Conservation (phyloP, 2,329 filamentous ascomycete genomes). For the Exophiala sp. region DNA sequence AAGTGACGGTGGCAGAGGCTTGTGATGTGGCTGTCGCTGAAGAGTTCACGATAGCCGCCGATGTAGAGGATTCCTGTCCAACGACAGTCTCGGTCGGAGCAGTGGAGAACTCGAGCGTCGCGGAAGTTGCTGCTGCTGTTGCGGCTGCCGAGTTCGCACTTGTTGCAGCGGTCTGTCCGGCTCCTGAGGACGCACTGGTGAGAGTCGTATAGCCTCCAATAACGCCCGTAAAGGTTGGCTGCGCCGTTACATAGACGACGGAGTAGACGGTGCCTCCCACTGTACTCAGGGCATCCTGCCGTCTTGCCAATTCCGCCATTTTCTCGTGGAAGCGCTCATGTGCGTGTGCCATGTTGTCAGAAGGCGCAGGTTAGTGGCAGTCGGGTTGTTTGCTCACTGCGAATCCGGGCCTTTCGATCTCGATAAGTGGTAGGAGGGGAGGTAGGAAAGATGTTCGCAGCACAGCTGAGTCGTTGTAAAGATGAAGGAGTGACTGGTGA, state of each 20-base stretch:
- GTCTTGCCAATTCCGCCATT: slow-evolving; percentile 22
- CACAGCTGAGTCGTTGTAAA: neutral
- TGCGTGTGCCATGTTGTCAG: slow-evolving; percentile 11
- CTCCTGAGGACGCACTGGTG: slow-evolving; percentile 5
- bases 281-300: slow-evolving; percentile 19
- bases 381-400: neutral
- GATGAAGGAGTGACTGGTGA: slow-evolving; percentile 21
- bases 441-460: neutral
- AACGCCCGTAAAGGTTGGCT: slow-evolving; percentile 48
- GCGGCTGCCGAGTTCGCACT: slow-evolving; percentile 2
- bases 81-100: neutral
- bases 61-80: slow-evolving; percentile 22
- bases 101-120: slow-evolving; percentile 2
- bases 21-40: slow-evolving; percentile 20
- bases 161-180: slow-evolving; percentile 1
- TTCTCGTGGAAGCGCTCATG: slow-evolving; percentile 20
- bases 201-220: slow-evolving; percentile 46
- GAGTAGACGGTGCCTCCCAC: slow-evolving; percentile 24
- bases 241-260: slow-evolving; percentile 49
- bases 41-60: slow-evolving; percentile 7
- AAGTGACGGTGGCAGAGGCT: slow-evolving; percentile 13
- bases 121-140: slow-evolving; percentile 3
- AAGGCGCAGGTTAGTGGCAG: no score
- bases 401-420: no score
- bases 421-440: neutral